Evolutionary conservation across 1,284 basidiomycete species (phyloP).

Genomic region (Ceraceosorus bombacis): DNA sequence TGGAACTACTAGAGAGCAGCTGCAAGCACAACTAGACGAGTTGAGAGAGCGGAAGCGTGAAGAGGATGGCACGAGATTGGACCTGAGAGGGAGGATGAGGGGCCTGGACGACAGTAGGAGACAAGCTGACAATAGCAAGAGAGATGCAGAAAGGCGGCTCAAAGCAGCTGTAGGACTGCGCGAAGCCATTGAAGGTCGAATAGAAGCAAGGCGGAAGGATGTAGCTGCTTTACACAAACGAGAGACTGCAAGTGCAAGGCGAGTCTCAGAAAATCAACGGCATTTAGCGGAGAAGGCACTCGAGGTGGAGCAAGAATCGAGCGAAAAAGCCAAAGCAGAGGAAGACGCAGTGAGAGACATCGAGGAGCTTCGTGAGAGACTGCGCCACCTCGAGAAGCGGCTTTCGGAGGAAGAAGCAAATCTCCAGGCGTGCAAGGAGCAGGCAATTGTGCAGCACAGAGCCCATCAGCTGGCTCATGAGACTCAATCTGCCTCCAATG

Average conservation of each 20-base stretch:
- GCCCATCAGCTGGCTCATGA: no score
- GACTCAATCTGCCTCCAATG: no score
- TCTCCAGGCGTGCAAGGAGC: conserved; percentile 13
- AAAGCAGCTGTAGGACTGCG: conserved; percentile 62
- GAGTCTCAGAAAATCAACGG: not conserved
- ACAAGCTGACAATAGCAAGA: conserved; percentile 65
- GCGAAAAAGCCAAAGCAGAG: conserved; percentile 3
- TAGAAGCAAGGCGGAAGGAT: conserved; percentile 50
- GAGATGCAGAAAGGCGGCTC: conserved; percentile 80
- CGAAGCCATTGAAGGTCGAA: conserved; percentile 38
- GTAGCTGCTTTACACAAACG: not conserved
- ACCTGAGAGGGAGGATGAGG: conserved; percentile 74
- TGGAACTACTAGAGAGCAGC: conserved; percentile 54
- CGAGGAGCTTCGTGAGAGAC: conserved; percentile 61
- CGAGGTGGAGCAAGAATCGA: conserved; percentile 1
- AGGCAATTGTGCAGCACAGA: no score
- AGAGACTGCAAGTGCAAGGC: conserved; percentile 1
- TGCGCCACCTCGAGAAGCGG: conserved; percentile 57
- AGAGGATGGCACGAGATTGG: conserved; percentile 69
- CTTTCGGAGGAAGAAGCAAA: conserved; percentile 49
- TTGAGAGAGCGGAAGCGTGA: conserved; percentile 69
- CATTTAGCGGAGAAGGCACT: not conserved
- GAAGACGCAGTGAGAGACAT: conserved; percentile 15
- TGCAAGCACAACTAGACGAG: conserved; percentile 67
- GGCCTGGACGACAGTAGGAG: conserved; percentile 78